Base-by-base conservation (phyloP, 257 asterid species). In the Rubia yunnanensis region DNA sequence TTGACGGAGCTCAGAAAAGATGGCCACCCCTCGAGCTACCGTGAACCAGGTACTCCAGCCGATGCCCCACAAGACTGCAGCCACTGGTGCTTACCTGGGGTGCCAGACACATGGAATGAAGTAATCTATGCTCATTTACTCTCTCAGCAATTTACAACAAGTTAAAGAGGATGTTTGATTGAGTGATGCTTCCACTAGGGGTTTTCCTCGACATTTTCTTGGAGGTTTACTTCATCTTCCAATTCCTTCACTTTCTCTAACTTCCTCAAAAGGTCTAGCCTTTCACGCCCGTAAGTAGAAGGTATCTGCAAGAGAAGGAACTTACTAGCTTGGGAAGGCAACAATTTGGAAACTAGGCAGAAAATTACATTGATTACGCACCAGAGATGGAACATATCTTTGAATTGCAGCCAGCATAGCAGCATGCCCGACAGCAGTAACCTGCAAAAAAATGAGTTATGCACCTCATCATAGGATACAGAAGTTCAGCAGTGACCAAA, bases 341-440 rank as follows among this genome's bases (percentile, higher is more conserved):
- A 44, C 60, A 56, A 55, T 46, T 60, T 27, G 44, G 54, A 26
- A 52, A 26, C 24, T n/a, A 22, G 72, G 56, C 31, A 9, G 30
- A 28, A 67, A 44, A 10, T 49, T 68, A 36, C 44, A 50, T 23
- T 28, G 38, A 65, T 28, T 70, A 78, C 92, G 55, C 67, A 90
- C 98, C 96, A 94, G 73, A 61, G 87, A 60, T 27, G 99, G 98
- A 36, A 85, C 83, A 20, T 94, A 94, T 72, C 95, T 88, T 69
- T 88, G 98, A 66, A 94, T 94, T 73, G 95, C 98, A 64, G 98
- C 96, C 85, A 94, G 72, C 83, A 94, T 90, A 62, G 99, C 98
- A 59, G 99, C 98, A 72, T 90, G 96, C 28, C 96, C 97, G 55
- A 94, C 97, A 64, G 98, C 98, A 49, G 98, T 94, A 50, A 94